Evolutionary conservation across 1,139 yeast genomes (phyloP), one percentile per base, ranked within the genome.

Genomic region (Sugiyamaella paludigena): DNA sequence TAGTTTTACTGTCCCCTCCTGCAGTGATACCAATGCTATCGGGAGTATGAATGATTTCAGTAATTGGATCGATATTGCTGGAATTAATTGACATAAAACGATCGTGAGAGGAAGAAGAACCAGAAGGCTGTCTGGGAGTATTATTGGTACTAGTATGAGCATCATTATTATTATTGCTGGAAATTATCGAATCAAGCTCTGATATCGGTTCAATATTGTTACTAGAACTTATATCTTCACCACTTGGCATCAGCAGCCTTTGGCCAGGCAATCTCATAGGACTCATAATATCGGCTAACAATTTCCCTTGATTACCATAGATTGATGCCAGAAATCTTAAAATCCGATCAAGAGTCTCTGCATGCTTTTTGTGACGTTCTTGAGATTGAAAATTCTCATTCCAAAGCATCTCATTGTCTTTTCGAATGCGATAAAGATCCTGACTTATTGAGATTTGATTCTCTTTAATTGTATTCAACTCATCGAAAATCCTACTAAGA

Each of bases 331-430:
- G 72, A 59, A 92, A 91, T 57, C 94, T 80, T 62, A 94, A 71
- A 40, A 92, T 92, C 60, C 87, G 85, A 58, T 89, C 96, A 53
- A 92, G 74, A 24, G 96, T 88, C 56, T 87, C 91, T 32, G 91
- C 83, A 64, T 92, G 98, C 37, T 84, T 77, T 57, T 84, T 81
- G 65, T 89, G 87, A 53, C 94, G 79, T 64, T 92, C 97, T 49
- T 97, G 74, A 4, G 94, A 84, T 49, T 83, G 72, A 61, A 77
- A 83, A 62, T 88, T 84, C 64, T 92, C 98, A 52, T 83, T 83
- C 98, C 98, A 92, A 46, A 92, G 71, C 58, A 88, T 71, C 64
- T 88, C 91, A 67, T 92, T 92, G 63, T 94, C 98, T 57, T 83
- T 84, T 55, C 91, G 77, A 35, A 92, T 81, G 52, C 97, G 75